Conservation (phyloP, 768 basidiomycete genomes). For the Leccinum pellstonianum region DNA sequence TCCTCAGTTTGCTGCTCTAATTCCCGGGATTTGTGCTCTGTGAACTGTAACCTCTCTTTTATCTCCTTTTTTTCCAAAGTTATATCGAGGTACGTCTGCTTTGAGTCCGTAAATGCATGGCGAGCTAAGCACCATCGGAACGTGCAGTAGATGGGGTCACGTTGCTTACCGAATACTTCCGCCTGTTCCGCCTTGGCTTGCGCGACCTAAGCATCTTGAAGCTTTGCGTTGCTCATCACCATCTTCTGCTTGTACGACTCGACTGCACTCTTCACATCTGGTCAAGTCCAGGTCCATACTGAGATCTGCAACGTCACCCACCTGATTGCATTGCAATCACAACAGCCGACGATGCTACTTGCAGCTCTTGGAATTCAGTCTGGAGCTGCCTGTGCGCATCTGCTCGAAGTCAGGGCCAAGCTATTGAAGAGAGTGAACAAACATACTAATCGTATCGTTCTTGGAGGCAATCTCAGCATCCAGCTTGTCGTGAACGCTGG, state of each 20-base stretch:
- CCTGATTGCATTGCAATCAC: slow-evolving; percentile 61
- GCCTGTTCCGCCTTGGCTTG: slow-evolving; percentile 52
- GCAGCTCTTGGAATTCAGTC: slow-evolving; percentile 59
- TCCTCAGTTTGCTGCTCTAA: slow-evolving; percentile 64
- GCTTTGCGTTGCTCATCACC: slow-evolving; percentile 51
- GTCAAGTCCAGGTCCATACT: background rate
- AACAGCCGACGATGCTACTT: slow-evolving; percentile 51
- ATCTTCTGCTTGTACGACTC: slow-evolving; percentile 69
- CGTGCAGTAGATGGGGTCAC: background rate
- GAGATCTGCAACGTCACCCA: slow-evolving; percentile 24
- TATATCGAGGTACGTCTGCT: slow-evolving; percentile 54
- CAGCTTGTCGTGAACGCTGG: slow-evolving; percentile 53
- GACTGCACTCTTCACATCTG: slow-evolving; percentile 49
- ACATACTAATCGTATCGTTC: slow-evolving; percentile 58
- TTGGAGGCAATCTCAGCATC: slow-evolving; percentile 51
- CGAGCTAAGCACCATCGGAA: slow-evolving; percentile 43
- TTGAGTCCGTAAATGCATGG: slow-evolving; percentile 57
- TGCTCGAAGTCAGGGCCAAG: slow-evolving; percentile 24
- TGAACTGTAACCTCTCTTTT: slow-evolving; percentile 46
- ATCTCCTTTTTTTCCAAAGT: slow-evolving; percentile 51
- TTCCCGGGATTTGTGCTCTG: slow-evolving; percentile 55
- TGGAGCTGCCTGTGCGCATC: slow-evolving; percentile 61
- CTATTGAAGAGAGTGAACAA: background rate
- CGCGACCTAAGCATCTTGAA: slow-evolving; percentile 70
- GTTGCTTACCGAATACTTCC: slow-evolving; percentile 11